Conservation (phyloP, 2,329 filamentous ascomycete genomes). For the Penicillium sp. region DNA sequence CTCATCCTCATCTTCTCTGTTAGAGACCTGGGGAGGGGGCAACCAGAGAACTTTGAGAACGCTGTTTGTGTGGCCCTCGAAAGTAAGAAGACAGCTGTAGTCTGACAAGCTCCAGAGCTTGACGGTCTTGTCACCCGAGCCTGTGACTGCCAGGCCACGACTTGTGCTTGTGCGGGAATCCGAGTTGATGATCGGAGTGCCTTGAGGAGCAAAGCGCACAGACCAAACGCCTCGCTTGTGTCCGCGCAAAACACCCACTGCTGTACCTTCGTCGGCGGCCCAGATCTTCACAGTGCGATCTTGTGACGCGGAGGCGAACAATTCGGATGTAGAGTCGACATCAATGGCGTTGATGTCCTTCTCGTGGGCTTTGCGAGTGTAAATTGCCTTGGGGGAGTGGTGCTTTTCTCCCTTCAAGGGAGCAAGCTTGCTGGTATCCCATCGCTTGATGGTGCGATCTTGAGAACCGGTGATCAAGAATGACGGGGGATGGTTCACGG, state of each 20-base stretch:
- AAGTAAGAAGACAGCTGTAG: constrained; percentile 89
- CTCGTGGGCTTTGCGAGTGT: constrained; percentile 93
- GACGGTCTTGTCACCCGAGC: constrained; percentile 92
- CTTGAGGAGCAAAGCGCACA: constrained; percentile 81
- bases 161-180: constrained; percentile 69
- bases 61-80: constrained; percentile 95
- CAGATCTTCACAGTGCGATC: constrained; percentile 97
- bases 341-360: constrained; percentile 98
- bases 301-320: constrained; percentile 95
- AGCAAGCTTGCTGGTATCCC: constrained; percentile 72
- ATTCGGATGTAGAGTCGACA: constrained; percentile 68
- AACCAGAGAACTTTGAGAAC: constrained; percentile 94
- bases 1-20: constrained; percentile 35
- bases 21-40: constrained; percentile 48
- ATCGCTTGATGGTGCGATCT: constrained; percentile 92
- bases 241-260: constrained; percentile 85
- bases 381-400: constrained; percentile 60
- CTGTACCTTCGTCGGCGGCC: constrained; percentile 85
- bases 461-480: constrained; percentile 92
- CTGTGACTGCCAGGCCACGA: constrained; percentile 83
- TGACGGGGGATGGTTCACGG: constrained; percentile 75
- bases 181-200: constrained; percentile 73
- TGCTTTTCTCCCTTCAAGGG: constrained; percentile 46
- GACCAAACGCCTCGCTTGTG: constrained; percentile 97
- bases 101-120: constrained; percentile 93